A percentile compares a stretch with the other conserved stretches of the same genome.
Conservation (phyloP, 148 eudicot genomes). For the Euryodendron excelsum region DNA sequence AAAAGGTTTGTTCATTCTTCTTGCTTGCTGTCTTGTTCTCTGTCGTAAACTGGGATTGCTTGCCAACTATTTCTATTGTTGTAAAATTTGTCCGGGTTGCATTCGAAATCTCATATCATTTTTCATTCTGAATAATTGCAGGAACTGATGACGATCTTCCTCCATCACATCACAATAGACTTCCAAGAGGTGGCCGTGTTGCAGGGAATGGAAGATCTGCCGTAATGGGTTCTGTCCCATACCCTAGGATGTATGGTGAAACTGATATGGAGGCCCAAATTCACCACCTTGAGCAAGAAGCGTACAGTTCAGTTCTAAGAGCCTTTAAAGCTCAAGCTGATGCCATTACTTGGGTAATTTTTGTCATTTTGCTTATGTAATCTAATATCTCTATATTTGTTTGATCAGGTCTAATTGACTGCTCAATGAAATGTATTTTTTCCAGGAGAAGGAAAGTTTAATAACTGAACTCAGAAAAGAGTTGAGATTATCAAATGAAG, state of each 20-base stretch:
- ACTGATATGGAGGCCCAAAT: constrained; percentile 58
- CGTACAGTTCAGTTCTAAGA: constrained; percentile 59
- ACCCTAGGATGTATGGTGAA: constrained; percentile 38
- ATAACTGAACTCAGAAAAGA: constrained; percentile 91
- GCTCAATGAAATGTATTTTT: constrained; percentile 23
- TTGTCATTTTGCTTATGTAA: constrained; percentile 6
- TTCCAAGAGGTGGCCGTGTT: constrained; percentile 43
- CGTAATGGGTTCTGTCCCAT: constrained; percentile 33
- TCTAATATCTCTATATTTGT: constrained; percentile 15
- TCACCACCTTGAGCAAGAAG: constrained; percentile 65
- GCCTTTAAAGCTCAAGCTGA: constrained; percentile 78
- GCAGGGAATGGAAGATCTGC: constrained; percentile 46
- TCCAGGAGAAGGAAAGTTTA: constrained; percentile 72
- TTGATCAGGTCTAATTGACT: constrained; percentile 24
- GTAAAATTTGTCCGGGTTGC: background rate
- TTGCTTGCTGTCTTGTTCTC: background rate
- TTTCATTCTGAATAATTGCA: constrained; percentile 26
- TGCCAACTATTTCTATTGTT: background rate
- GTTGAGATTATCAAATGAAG: constrained; percentile 82
- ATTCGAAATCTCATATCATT: background rate
- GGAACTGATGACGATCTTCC: constrained; percentile 67
- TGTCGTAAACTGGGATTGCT: constrained; percentile 1
- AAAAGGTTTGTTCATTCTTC: background rate
- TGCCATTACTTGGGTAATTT: constrained; percentile 63
- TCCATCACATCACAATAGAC: constrained; percentile 49